A percentile compares a stretch with the other conserved stretches of the same genome.
phyloP scores from a whole-genome alignment of 208 protist species.

The Tritrichomonas foetus region DNA sequence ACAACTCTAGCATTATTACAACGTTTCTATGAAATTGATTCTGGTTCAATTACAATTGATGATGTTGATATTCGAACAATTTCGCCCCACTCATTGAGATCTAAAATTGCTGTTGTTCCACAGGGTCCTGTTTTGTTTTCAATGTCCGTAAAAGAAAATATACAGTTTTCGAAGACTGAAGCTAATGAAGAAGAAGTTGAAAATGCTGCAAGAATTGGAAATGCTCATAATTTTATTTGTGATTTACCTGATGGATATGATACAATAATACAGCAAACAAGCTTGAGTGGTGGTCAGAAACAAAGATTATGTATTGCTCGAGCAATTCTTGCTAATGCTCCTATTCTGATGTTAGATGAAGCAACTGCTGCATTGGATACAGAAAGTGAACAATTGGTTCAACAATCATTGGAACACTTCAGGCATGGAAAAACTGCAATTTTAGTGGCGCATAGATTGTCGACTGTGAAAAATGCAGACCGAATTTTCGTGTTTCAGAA shows the following conservation, averaged over 20 bases:
- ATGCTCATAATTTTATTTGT: not conserved
- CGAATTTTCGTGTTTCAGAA: slow-evolving; percentile 56
- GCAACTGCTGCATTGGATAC: slow-evolving; percentile 72
- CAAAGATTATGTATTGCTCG: slow-evolving; percentile 7
- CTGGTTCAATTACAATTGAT: slow-evolving; percentile 18
- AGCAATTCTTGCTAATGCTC: not conserved
- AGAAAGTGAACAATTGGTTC: slow-evolving; percentile 73
- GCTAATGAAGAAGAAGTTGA: slow-evolving; percentile 48
- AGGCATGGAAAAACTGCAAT: slow-evolving; percentile 72
- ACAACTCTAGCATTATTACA: not conserved
- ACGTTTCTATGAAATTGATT: not conserved
- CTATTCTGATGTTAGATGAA: slow-evolving; percentile 62
- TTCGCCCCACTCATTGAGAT: not conserved
- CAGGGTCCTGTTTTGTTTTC: slow-evolving; percentile 60
- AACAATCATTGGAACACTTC: slow-evolving; percentile 65
- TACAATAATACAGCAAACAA: not conserved
- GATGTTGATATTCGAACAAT: not conserved
- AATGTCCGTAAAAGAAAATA: slow-evolving; percentile 56
- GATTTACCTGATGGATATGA: not conserved
- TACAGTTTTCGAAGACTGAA: slow-evolving; percentile 48
- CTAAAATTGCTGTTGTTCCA: slow-evolving; percentile 1
- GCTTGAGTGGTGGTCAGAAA: not conserved
- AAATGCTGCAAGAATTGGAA: slow-evolving; percentile 51
- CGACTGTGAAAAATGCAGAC: slow-evolving; percentile 62
- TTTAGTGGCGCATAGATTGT: slow-evolving; percentile 80